Evolutionary conservation across 257 asterid genomes (phyloP), one percentile per base, ranked within the genome.

Genomic region (Solanum gandarillasii): DNA sequence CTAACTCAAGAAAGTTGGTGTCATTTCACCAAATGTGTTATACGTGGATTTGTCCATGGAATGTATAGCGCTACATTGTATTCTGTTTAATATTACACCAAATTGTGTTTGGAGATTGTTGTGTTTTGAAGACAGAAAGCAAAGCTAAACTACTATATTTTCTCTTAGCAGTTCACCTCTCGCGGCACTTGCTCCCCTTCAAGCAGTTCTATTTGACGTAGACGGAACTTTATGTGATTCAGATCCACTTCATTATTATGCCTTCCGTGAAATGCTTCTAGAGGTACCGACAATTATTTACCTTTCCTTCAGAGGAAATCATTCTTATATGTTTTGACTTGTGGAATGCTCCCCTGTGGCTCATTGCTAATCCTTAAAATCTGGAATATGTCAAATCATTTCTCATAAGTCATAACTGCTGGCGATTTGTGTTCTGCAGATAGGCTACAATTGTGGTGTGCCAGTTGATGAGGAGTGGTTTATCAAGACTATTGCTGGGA

Each of bases 171-270:
- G 98, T 68, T 65, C 91, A 88, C 86, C 98, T 75, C 94, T 97
- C 75, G 87, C 91, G 87, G 90, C 91, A 83, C 92, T 92, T 89
- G 98, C 97, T 88, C 98, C 99, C 72, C 93, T 97, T 85, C 93
- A 97, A 91, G 99, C 99, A 32, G 97, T 95, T n/a, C 89, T 97
- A 31, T 97, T 97, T 89, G 99, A 97, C 36, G 89, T 97, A 35
- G 99, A 97, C 89, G 99, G 99, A 86, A 97, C 99, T 65, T 90
- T 97, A 87, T 93, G 98, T 38, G 99, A 97, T 89, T 87, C 99
- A 10, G 99, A 97, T 89, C 99, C 99, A 87, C 91, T 97, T 91
- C 99, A 97, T 86, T 87, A 83, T 67, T 14, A 86, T 60, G 98
- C 98, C 83, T 96, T 95, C 88, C 93, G 92, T 6, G 96, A 83